These are phyloP conservation scores for Microcyclospora tardicrescens DNA, from an alignment of 2,329 filamentous ascomycete species.

Conservation along the genomic window DNA sequence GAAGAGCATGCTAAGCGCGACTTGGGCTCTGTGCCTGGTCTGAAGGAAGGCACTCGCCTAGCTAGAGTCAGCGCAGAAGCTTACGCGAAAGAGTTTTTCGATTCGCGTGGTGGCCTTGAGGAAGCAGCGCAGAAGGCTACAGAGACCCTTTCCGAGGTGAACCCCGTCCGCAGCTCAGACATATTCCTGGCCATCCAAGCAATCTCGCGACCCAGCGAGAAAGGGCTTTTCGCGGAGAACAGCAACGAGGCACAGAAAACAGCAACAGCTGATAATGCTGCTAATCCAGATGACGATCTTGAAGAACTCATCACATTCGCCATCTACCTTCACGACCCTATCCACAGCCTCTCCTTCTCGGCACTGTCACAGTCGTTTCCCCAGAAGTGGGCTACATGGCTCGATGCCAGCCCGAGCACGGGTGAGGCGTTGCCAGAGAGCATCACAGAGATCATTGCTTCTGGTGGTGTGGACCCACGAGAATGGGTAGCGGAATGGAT, in stretches of 20 bases:
- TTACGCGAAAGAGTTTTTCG: conserved; percentile 76
- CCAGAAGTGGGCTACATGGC: conserved; percentile 76
- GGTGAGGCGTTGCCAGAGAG: conserved; percentile 54
- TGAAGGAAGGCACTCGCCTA: conserved; percentile 80
- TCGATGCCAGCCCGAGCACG: conserved; percentile 52
- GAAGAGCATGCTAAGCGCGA: conserved; percentile 51
- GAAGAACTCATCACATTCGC: conserved; percentile 61
- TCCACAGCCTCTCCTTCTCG: conserved; percentile 80
- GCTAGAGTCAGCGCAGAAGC: conserved; percentile 78
- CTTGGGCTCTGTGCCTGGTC: conserved; percentile 64
- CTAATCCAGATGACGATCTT: conserved; percentile 32
- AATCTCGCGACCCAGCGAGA: conserved; percentile 51
- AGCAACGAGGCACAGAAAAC: conserved; percentile 32
- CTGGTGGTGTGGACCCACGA: conserved; percentile 69
- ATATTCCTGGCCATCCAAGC: conserved; percentile 95
- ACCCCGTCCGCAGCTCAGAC: conserved; percentile 83
- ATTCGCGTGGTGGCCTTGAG: conserved; percentile 63
- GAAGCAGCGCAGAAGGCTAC: conserved; percentile 67
- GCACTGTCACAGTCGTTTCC: conserved; percentile 74
- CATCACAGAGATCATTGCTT: conserved; percentile 70
- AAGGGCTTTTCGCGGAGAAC: conserved; percentile 51
- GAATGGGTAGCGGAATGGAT: conserved; percentile 99
- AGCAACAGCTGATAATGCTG: conserved; percentile 42
- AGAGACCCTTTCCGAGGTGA: conserved; percentile 66
- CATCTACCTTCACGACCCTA: conserved; percentile 70